Conservation (phyloP, 257 asterid species). For the Fraxinus americana region DNA sequence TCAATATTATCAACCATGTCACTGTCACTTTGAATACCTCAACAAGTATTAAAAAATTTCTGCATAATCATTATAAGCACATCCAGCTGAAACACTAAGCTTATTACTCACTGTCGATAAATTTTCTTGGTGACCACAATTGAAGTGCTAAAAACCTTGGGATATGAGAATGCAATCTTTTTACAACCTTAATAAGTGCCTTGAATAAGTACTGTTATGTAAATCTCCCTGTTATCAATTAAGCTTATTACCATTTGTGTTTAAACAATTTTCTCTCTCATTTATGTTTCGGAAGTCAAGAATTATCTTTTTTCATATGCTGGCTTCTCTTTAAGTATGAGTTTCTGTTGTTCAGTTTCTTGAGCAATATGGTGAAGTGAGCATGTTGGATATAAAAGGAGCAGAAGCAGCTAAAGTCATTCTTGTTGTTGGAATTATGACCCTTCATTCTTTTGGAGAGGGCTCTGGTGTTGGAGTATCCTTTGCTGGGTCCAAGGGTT, state of each 20-base stretch:
- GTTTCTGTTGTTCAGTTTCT: constrained; percentile 52
- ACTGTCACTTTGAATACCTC: not conserved
- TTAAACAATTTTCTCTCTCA: not conserved
- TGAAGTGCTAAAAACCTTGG: not conserved
- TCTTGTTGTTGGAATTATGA: constrained; percentile 97
- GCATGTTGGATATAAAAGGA: constrained; percentile 98
- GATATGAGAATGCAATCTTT: not conserved
- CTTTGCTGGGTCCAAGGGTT: constrained; percentile 95
- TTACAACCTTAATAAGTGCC: not conserved
- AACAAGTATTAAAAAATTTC: not conserved
- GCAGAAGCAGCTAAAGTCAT: constrained; percentile 94
- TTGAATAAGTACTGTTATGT: not conserved
- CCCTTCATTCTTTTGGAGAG: constrained; percentile 98
- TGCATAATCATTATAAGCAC: not conserved
- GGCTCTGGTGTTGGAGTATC: constrained; percentile 99
- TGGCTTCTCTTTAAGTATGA: not conserved
- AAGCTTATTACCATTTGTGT: not conserved
- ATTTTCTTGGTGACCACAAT: not conserved
- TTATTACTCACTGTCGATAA: not conserved
- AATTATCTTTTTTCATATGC: not conserved
- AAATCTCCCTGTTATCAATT: not conserved
- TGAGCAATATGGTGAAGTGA: constrained; percentile 95
- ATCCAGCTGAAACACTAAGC: not conserved
- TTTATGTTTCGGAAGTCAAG: not conserved
- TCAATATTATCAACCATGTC: not conserved